Percentiles rank a stretch among this genome's conserved stretches.
Conservation (phyloP, 2,329 filamentous ascomycete species). For the Talaromyces sp. region DNA sequence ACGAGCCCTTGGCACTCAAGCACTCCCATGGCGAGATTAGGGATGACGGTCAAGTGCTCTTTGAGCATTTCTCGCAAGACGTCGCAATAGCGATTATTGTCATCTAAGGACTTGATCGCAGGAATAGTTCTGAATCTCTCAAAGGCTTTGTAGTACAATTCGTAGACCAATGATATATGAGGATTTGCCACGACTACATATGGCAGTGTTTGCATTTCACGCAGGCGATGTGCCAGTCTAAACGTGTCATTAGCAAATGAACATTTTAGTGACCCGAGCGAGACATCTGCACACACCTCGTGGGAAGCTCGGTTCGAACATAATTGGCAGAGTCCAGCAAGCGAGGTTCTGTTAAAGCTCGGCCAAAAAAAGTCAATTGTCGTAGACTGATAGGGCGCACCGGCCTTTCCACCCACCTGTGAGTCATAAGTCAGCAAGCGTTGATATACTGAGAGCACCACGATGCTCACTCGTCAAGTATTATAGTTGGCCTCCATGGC, state of each 20-base stretch:
- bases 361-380: constrained; percentile 95
- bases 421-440: constrained; percentile 19
- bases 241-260: constrained; percentile 9
- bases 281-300: constrained; percentile 53
- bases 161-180: constrained; percentile 91
- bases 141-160: constrained; percentile 95
- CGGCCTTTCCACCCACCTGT: constrained; percentile 87
- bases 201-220: constrained; percentile 94
- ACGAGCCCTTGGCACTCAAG: constrained; percentile 84
- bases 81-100: constrained; percentile 84
- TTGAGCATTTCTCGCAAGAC: constrained; percentile 74
- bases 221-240: constrained; percentile 86
- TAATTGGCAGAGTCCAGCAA: constrained; percentile 96
- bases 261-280: neutral
- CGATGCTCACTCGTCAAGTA: constrained; percentile 56
- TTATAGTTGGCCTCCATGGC: constrained; percentile 57
- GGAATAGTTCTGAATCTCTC: constrained; percentile 80
- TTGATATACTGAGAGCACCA: neutral
- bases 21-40: constrained; percentile 89
- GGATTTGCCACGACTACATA: constrained; percentile 95
- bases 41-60: constrained; percentile 89
- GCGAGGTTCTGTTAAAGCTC: constrained; percentile 83
- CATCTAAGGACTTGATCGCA: constrained; percentile 78
- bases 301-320: constrained; percentile 89
- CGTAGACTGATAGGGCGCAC: constrained; percentile 93